These are phyloP conservation scores for Rhodotorula kratochvilovae DNA, from an alignment of 768 basidiomycete genomes.

Conservation along the genomic window DNA sequence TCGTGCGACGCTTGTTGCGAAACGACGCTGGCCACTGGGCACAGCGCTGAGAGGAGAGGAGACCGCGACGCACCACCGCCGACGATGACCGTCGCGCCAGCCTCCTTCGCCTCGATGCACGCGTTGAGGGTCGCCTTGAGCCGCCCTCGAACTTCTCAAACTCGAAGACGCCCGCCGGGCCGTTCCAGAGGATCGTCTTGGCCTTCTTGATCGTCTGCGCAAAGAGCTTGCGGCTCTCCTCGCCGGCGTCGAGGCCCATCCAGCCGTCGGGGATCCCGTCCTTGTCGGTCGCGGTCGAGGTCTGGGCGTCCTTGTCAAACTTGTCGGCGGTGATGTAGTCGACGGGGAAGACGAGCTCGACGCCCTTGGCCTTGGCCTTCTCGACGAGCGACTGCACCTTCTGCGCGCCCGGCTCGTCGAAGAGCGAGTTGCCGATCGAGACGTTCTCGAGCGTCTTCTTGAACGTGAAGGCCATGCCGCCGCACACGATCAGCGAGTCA, in stretches of 20 bases:
- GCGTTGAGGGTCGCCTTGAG: constrained; percentile 79
- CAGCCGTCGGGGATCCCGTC: constrained; percentile 87
- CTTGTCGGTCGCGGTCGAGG: constrained; percentile 68
- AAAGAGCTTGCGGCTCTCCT: constrained; percentile 75
- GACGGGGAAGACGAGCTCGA: constrained; percentile 91
- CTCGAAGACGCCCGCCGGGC: constrained; percentile 96
- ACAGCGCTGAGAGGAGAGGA: background rate
- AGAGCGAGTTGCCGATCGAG: constrained; percentile 91
- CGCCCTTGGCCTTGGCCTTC: constrained; percentile 85
- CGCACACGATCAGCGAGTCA: constrained; percentile 89
- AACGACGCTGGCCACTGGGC: background rate
- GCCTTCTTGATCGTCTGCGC: constrained; percentile 71
- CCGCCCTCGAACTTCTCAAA: constrained; percentile 85
- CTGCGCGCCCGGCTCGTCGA: constrained; percentile 78
- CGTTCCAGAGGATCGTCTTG: constrained; percentile 93
- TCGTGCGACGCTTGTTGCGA: too few species aligned
- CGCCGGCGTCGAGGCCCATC: constrained; percentile 93
- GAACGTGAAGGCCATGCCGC: constrained; percentile 99
- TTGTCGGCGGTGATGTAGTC: constrained; percentile 94
- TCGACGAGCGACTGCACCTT: constrained; percentile 78
- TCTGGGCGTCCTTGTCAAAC: constrained; percentile 85
- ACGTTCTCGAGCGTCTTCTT: constrained; percentile 84
- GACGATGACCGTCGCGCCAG: constrained; percentile 86
- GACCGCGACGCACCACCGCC: constrained; percentile 58
- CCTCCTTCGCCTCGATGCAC: constrained; percentile 75